These are phyloP conservation scores for Agaricus subrufescens DNA, from an alignment of 768 basidiomycete genomes.

Conservation along the genomic window DNA sequence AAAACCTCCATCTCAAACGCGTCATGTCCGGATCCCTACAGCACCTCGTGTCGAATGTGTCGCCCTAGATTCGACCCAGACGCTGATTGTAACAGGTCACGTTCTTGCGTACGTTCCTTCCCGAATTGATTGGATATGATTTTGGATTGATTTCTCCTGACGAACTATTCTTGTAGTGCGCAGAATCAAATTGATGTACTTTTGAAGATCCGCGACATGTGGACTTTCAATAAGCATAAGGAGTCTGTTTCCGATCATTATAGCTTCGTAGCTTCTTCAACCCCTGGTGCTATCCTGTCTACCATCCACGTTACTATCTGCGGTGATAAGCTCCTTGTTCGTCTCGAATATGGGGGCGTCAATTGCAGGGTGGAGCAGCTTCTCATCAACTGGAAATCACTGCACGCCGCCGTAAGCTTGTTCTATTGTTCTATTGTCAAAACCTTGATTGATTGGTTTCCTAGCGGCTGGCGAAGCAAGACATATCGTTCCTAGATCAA, in stretches of 20 bases:
- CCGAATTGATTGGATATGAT: neutral
- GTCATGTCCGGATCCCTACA: slow-evolving; percentile 40
- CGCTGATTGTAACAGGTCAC: slow-evolving; percentile 39
- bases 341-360: slow-evolving; percentile 30
- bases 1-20: slow-evolving; percentile 37
- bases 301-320: slow-evolving; percentile 34
- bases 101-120: slow-evolving; percentile 29
- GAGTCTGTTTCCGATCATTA: slow-evolving; percentile 10
- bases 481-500: slow-evolving; percentile 41
- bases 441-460: slow-evolving; percentile 6
- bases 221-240: slow-evolving; percentile 49
- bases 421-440: neutral
- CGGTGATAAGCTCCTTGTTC: slow-evolving; percentile 39
- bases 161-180: slow-evolving; percentile 23
- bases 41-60: slow-evolving; percentile 38
- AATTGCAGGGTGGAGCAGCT: slow-evolving; percentile 38
- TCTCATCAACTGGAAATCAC: slow-evolving; percentile 45
- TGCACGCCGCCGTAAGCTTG: slow-evolving; percentile 37
- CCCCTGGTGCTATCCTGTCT: slow-evolving; percentile 28
- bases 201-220: slow-evolving; percentile 51
- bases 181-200: slow-evolving; percentile 37
- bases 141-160: neutral
- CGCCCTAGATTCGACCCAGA: slow-evolving; percentile 40
- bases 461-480: slow-evolving; percentile 48
- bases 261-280: slow-evolving; percentile 4